phyloP scores from a whole-genome alignment of 2,329 filamentous ascomycete species.

The Thermoascus crustaceus region DNA sequence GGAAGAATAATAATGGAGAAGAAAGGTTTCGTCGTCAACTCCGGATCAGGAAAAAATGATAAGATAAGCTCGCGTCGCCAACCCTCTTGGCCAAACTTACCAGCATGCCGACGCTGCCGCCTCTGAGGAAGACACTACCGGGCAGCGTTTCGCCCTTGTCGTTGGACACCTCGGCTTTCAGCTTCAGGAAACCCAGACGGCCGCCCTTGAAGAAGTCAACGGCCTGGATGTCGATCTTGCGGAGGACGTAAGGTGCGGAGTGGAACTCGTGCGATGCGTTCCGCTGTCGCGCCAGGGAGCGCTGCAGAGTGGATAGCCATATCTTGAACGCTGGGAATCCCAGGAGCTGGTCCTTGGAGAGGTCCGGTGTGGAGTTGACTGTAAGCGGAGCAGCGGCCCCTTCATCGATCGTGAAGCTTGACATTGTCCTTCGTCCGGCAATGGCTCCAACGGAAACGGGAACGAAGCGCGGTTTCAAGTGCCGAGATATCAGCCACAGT shows the following conservation, averaged over 20 bases:
- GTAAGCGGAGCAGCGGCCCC: constrained; percentile 24
- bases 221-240: constrained; percentile 46
- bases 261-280: constrained; percentile 44
- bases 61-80: background rate
- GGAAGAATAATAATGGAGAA: constrained; percentile 3
- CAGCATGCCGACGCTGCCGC: constrained; percentile 51
- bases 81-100: constrained; percentile 25
- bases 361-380: constrained; percentile 36
- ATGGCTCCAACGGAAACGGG: no score
- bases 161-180: constrained; percentile 48
- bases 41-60: constrained; percentile 1
- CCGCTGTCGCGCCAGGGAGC: constrained; percentile 41
- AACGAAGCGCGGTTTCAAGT: constrained; percentile 1
- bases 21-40: background rate
- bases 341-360: constrained; percentile 38
- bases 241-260: constrained; percentile 42
- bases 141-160: constrained; percentile 44
- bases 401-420: constrained; percentile 33
- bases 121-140: constrained; percentile 50
- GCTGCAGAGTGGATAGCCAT: constrained; percentile 45
- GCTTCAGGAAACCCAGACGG: constrained; percentile 49
- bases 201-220: constrained; percentile 45
- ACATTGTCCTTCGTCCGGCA: constrained; percentile 23
- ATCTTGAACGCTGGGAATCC: constrained; percentile 47
- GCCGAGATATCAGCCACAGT: constrained; percentile 10